Evolutionary conservation across 2,329 filamentous ascomycete species (phyloP).

Genomic region (Xylariaceae sp.): DNA sequence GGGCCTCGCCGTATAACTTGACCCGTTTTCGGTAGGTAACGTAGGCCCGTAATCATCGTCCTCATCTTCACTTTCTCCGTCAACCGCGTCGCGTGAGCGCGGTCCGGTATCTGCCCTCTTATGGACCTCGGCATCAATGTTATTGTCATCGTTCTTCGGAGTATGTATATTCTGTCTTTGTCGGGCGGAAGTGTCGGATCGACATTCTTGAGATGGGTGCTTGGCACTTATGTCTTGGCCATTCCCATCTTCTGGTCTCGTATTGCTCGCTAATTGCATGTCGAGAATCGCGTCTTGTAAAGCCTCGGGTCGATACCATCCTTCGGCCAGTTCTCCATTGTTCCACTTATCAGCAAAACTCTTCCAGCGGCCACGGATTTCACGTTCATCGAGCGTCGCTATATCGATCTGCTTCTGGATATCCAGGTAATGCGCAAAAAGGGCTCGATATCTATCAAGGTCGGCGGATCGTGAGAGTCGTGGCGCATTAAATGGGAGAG

Average conservation of each 20-base stretch:
- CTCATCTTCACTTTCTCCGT: constrained; percentile 38
- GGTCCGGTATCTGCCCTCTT: not conserved
- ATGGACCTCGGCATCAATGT: too few relatives aligned
- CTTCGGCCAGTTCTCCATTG: constrained; percentile 74
- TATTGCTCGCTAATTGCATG: not conserved
- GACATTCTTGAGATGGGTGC: not conserved
- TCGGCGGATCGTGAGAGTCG: constrained; percentile 61
- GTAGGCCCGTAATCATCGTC: constrained; percentile 55
- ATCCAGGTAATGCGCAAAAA: constrained; percentile 81
- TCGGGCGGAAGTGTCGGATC: not conserved
- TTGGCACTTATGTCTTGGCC: not conserved
- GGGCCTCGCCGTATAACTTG: constrained; percentile 5
- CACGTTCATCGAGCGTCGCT: constrained; percentile 64
- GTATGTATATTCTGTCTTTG: not conserved
- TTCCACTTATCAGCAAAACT: constrained; percentile 93
- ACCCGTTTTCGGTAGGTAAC: constrained; percentile 24
- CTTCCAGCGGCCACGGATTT: constrained; percentile 83
- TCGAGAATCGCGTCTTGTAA: constrained; percentile 38
- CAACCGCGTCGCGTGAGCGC: constrained; percentile 8
- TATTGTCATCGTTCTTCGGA: not conserved
- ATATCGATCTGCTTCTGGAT: constrained; percentile 76
- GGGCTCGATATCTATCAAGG: constrained; percentile 56
- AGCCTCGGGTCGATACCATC: constrained; percentile 85
- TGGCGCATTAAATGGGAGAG: constrained; percentile 61
- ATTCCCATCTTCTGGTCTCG: not conserved